Evolutionary conservation across 106 monocot genomes (phyloP).

Genomic region (Allium fistulosum): DNA sequence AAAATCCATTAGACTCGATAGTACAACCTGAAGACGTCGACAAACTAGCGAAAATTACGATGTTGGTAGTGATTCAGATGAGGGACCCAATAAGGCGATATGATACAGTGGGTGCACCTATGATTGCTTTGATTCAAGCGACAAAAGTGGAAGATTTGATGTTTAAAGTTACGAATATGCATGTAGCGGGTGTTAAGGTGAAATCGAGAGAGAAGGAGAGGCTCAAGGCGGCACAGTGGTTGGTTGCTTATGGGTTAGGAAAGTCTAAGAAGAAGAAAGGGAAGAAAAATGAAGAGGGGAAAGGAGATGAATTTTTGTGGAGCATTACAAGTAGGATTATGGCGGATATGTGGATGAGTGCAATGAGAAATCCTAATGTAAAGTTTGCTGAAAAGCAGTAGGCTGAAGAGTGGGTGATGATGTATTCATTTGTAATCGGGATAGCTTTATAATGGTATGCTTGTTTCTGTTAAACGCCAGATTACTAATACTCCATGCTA

Average conservation of each 20-base stretch:
- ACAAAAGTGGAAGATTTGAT: conserved; percentile 14
- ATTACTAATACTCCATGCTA: no score
- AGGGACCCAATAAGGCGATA: conserved; percentile 71
- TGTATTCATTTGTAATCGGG: no score
- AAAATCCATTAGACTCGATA: conserved; percentile 20
- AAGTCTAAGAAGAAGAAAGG: conserved; percentile 36
- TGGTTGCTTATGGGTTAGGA: conserved; percentile 58
- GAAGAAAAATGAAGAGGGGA: conserved; percentile 3
- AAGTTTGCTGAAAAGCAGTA: conserved; percentile 29
- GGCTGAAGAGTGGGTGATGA: background rate
- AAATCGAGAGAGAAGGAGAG: conserved; percentile 41
- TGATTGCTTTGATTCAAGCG: conserved; percentile 55
- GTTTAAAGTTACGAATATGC: conserved; percentile 63
- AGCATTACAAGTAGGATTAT: conserved; percentile 74
- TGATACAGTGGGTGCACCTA: conserved; percentile 60
- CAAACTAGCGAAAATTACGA: conserved; percentile 9
- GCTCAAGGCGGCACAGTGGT: conserved; percentile 88
- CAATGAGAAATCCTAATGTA: conserved; percentile 78
- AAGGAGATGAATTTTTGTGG: conserved; percentile 39
- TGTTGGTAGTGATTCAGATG: conserved; percentile 51
- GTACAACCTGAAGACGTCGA: conserved; percentile 21
- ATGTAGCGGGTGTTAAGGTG: conserved; percentile 58
- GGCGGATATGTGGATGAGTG: conserved; percentile 93
- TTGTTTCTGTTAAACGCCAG: no score
- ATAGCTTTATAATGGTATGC: no score